phyloP scores from a whole-genome alignment of 164 flowering plant species.

The Buxus sempervirens region DNA sequence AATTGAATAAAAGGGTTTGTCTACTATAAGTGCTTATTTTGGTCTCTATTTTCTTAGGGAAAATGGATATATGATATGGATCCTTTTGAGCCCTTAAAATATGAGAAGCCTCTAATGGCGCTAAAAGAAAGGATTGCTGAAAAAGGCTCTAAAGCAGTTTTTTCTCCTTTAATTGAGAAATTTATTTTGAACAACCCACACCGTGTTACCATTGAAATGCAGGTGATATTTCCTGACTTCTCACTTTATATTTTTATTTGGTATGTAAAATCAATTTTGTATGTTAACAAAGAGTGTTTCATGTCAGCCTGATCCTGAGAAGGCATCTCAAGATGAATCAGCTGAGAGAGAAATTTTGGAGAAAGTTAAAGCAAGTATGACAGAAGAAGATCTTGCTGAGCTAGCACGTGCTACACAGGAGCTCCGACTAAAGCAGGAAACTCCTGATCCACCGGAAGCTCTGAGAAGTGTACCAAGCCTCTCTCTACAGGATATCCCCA shows the following conservation, averaged over 20 bases:
- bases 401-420: conserved; percentile 90
- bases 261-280: not conserved
- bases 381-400: conserved; percentile 93
- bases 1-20: not conserved
- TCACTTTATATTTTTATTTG: not conserved
- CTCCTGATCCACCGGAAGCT: conserved; percentile 99
- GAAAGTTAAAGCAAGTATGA: conserved; percentile 82
- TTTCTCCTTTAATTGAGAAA: conserved; percentile 83
- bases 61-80: conserved; percentile 98
- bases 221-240: conserved; percentile 39
- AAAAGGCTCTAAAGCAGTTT: conserved; percentile 92
- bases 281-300: not conserved
- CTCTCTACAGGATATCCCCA: conserved; percentile 81
- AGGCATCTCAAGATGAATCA: conserved; percentile 87
- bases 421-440: conserved; percentile 86
- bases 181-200: conserved; percentile 88
- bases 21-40: conserved; percentile 9
- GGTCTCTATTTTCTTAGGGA: conserved; percentile 39
- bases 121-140: conserved; percentile 77
- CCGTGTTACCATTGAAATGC: conserved; percentile 89
- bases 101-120: conserved; percentile 71
- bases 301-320: conserved; percentile 90
- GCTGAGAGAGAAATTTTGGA: conserved; percentile 67
- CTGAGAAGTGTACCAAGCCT: conserved; percentile 81
- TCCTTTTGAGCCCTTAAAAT: conserved; percentile 93